Base-by-base conservation (phyloP, 73 alveolate species). In the Paraurostyla sp. region DNA sequence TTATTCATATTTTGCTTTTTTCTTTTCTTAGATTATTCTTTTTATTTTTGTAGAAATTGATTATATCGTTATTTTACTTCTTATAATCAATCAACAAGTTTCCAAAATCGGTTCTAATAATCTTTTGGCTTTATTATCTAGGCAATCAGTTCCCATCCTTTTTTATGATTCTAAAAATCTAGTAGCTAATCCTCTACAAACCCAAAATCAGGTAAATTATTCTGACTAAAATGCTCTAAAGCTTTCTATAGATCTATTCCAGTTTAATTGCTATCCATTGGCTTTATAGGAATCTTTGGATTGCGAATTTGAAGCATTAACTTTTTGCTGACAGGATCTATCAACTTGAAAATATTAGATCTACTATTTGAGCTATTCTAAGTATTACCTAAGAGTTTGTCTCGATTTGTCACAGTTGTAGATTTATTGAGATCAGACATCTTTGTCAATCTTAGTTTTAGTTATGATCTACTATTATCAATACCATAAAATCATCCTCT, bases 111-210 rank as follows among this genome's bases (percentile, higher is more conserved):
- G 30, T 6, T 27, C 32, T 29, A 32, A 4, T 29, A 32, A 4
- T 32, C 80, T 32, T 62, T 62, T 6, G 80, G 80, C 27, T 62
- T 32, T 15, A 62, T 7, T 13, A 62, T 62, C 15, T 62, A 29
- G 3, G 80, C 80, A 62, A 62, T 62, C 27, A 62, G 30, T 62
- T 62, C 80, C 80, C 80, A 62, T 7, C 80, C 80, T 36, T 33
- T 62, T 27, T 62, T 62, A 11, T 3, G 16, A 27, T 62, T 29
- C 27, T 32, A 13, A 62, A 62, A 62, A 4, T 62, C 51, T 62
- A 62, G 27, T 15, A 3, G 9, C 22, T 62, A 3, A 15, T 62
- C 51, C 51, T 62, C 46, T 3, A 36, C 3, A 62, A 25, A 62
- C n/a, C 80, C 80, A 36, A 62, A 62, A 50, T 62, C 80, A 27